Conservation (phyloP, 148 eudicot genomes). For the Bassia scoparia region DNA sequence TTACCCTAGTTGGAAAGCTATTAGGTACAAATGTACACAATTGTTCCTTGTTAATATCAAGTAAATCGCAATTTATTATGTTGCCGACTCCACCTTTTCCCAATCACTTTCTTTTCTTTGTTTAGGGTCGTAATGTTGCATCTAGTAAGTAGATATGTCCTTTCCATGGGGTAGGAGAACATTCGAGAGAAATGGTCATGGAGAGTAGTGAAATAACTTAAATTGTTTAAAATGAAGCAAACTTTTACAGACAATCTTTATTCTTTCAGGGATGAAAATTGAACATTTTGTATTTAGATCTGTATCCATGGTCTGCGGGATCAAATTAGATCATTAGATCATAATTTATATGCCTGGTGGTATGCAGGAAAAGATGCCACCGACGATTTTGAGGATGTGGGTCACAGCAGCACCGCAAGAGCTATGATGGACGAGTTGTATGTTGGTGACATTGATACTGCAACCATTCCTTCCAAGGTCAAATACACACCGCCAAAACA, state of each 20-base stretch:
- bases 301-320: no score
- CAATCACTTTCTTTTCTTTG: no score
- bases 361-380: slow-evolving; percentile 90
- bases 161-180: no score
- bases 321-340: neutral
- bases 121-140: no score
- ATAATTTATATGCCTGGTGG: slow-evolving; percentile 2
- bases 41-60: neutral
- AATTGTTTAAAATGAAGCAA: no score
- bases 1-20: neutral
- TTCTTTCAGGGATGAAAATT: no score
- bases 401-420: slow-evolving; percentile 80
- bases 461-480: slow-evolving; percentile 52
- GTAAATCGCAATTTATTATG: neutral
- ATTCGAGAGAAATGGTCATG: no score
- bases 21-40: neutral
- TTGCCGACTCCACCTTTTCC: neutral
- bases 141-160: no score
- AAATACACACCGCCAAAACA: slow-evolving; percentile 64
- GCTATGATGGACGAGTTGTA: slow-evolving; percentile 75
- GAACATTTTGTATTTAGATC: no score
- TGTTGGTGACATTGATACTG: slow-evolving; percentile 63
- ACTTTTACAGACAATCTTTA: no score
- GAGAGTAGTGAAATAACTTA: no score
- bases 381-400: slow-evolving; percentile 85